Evolutionary conservation across 345 rosid genomes (phyloP), one percentile per base, ranked within the genome.

Genomic region (Raphanus raphanistrum): DNA sequence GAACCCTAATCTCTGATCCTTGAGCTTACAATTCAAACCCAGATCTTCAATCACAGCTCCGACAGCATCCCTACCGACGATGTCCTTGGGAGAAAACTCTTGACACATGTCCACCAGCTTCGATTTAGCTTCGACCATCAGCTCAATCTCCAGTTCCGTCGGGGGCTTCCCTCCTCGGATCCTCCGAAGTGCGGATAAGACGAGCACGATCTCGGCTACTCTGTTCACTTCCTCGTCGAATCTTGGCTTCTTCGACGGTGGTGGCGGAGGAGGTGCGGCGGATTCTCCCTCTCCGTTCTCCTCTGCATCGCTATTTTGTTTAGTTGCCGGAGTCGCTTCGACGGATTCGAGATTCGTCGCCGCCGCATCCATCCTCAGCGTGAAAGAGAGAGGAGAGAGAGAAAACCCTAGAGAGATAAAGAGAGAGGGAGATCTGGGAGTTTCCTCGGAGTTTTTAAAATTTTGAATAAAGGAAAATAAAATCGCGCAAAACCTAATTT

Each of bases 181-280:
- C 86, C 84, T 83, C 73, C 85, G 87, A 88, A 92, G 86, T 58
- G 91, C 84, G 2, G 98, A 90, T 85, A 94, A 70, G 68, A 90
- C 93, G 68, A 94, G 80, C 43, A 94, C 90, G 8, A 92, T 90
- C 90, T 94, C 97, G 59, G 98, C 97, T 71, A 90, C 97, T 63
- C 92, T 77, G 41, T 79, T 84, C 16, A 86, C 69, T 36, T 73
- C 89, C 62, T 21, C 75, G 35, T 81, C 57, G 28, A 74, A 73
- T 5, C 86, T 83, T 17, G 77, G 85, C 81, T 73, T 88, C 79
- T 91, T 89, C 8, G 38, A 4, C 73, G 60, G 74, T 16, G 74
- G 80, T 35, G 10, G 68, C 52, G 31, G 31, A 2, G 31, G 31
- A 2, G 31, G 4, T 3, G 31, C 31, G 31, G 43, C 73, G 36